Evolutionary conservation across 352 stramenopile genomes (phyloP), one percentile per base, ranked within the genome.

Genomic region (Elongisporangium prolatum): DNA sequence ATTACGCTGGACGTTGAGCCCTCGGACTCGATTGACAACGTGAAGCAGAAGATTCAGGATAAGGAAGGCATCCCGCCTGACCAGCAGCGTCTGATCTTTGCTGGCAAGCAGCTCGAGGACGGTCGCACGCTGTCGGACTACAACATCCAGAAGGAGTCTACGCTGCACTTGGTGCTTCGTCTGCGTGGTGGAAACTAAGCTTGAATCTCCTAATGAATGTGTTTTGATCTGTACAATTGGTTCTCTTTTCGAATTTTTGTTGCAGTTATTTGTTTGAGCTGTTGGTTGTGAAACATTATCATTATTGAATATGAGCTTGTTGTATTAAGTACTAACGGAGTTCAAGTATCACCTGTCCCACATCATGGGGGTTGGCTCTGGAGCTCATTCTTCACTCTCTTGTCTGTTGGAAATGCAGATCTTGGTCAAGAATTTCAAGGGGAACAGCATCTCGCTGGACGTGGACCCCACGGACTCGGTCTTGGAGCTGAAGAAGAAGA

Each of bases 31-130:
- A 97, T 98, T 59, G 93, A 98, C 74, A 96, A 98, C 70, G 96
- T 99, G 48, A 99, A 99, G 87, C 85, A 89, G 34, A 98, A 97
- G 75, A 97, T 98, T 63, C 73, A 95, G 58, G 89, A 97, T 70
- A 98, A 89, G 72, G 89, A 97, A 72, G 93, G 92, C 49, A 98
- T 98, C 52, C 95, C 93, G 50, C 78, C 89, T 21, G 95, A 98
- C 64, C 92, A 98, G 77, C 94, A 98, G 73, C 80, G 94, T 51
- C 78, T 98, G 54, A 98, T 98, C 65, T 98, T 98, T 68, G 91
- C 84, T 40, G 93, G 94, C 53, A 97, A 98, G 73, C 91, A 98
- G 78, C 77, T 98, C n/a, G 88, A 97, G 64, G 90, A 96, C 61
- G 77, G 77, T 25, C 96, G 95, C 66, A 96, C 91, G n/a, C 74